Conservation (phyloP, 2,329 filamentous ascomycete genomes). For the Ceratocystis cubensis region DNA sequence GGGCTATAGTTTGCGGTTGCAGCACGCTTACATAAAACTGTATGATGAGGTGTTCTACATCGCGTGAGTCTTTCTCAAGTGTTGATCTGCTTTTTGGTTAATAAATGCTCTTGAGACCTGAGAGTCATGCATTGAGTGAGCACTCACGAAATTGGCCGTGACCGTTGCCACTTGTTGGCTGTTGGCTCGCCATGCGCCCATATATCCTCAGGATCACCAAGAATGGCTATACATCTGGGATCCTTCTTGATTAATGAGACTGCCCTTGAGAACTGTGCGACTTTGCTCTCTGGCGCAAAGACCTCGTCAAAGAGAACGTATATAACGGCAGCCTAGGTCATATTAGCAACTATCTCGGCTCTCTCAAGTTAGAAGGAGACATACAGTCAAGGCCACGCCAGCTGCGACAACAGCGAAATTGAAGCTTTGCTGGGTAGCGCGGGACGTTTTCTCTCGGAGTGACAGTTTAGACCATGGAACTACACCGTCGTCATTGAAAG, state of each 20-base stretch:
- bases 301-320: constrained; percentile 73
- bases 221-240: constrained; percentile 53
- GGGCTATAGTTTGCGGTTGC: no score
- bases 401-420: constrained; percentile 69
- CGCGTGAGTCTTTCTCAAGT: constrained; percentile 16
- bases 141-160: constrained; percentile 46
- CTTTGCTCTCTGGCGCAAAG: constrained; percentile 74
- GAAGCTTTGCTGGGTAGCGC: constrained; percentile 80
- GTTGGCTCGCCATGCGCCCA: constrained; percentile 70
- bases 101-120: not conserved
- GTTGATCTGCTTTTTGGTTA: constrained; percentile 18
- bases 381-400: constrained; percentile 64
- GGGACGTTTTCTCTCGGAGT: constrained; percentile 61
- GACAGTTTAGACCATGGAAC: constrained; percentile 73
- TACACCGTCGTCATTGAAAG: constrained; percentile 73
- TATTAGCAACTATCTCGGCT: constrained; percentile 13
- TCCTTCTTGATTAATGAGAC: constrained; percentile 68
- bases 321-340: constrained; percentile 53
- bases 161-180: constrained; percentile 65
- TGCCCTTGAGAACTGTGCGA: constrained; percentile 75
- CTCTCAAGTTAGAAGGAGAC: constrained; percentile 22
- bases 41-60: constrained; percentile 58
- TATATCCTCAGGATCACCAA: constrained; percentile 66
- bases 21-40: constrained; percentile 57
- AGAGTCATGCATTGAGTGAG: not conserved